Evolutionary conservation across 2,329 filamentous ascomycete genomes (phyloP).

Genomic region (Aspergillus neoniger): DNA sequence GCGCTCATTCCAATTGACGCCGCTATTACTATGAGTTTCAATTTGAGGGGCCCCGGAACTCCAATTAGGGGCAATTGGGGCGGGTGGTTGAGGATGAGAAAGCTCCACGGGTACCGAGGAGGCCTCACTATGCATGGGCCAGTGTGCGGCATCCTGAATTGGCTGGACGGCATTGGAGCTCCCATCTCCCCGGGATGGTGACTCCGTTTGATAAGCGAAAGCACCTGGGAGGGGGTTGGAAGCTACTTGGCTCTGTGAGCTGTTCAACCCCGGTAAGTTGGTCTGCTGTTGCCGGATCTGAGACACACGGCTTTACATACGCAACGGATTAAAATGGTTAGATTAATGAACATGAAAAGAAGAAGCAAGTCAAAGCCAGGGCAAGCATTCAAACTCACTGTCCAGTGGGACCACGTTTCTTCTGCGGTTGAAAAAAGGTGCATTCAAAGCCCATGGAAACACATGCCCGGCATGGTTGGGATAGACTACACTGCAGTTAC

Average conservation of each 20-base stretch:
- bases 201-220: conserved; percentile 28
- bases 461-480: conserved; percentile 42
- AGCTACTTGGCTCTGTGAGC: conserved; percentile 16
- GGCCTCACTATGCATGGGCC: conserved; percentile 23
- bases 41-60: conserved; percentile 24
- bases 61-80: conserved; percentile 27
- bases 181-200: conserved; percentile 22
- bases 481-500: conserved; percentile 40
- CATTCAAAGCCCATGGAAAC: conserved; percentile 43
- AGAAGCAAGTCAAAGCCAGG: not conserved
- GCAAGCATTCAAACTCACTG: conserved; percentile 33
- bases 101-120: conserved; percentile 27
- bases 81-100: conserved; percentile 20
- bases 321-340: not conserved
- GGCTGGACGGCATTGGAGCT: conserved; percentile 14
- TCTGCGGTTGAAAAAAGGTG: conserved; percentile 46
- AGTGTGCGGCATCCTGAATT: conserved; percentile 26
- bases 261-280: conserved; percentile 20
- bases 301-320: conserved; percentile 34
- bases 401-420: conserved; percentile 43
- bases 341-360: not conserved
- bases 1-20: conserved; percentile 31
- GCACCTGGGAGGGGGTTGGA: conserved; percentile 20
- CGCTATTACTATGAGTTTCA: conserved; percentile 23
- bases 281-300: conserved; percentile 42